Conservation (phyloP, 495 filamentous ascomycete genomes). For the Penicillium bovifimosum region DNA sequence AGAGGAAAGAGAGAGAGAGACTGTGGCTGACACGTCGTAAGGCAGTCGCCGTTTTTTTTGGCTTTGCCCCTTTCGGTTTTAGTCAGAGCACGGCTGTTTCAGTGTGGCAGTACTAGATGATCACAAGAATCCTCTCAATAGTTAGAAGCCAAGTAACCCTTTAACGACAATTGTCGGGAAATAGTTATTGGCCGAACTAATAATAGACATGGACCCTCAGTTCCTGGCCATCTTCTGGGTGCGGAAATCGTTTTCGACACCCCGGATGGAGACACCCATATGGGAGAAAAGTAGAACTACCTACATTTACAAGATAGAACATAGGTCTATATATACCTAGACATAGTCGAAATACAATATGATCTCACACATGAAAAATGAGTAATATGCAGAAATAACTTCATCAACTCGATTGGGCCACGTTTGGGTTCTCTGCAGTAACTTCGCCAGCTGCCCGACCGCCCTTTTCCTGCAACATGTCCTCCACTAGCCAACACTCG, state of each 20-base stretch:
- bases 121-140: not conserved
- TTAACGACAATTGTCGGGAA: not conserved
- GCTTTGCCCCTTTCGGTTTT: slow-evolving; percentile 20
- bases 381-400: too few relatives aligned
- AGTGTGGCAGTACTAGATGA: not conserved
- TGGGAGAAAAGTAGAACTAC: not conserved
- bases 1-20: slow-evolving; percentile 4
- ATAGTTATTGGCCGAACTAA: not conserved
- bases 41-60: slow-evolving; percentile 7
- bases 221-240: not conserved
- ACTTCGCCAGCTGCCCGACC: slow-evolving; percentile 12
- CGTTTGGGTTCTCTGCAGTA: slow-evolving; percentile 8
- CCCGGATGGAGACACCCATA: not conserved
- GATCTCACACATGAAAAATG: not conserved
- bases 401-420: slow-evolving; percentile 22
- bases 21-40: not conserved
- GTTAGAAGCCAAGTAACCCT: not conserved
- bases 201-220: not conserved
- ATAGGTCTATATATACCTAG: not conserved
- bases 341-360: too few relatives aligned
- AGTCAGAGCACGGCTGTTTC: slow-evolving; percentile 7
- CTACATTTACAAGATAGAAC: not conserved
- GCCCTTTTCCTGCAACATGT: slow-evolving; percentile 13
- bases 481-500: not conserved
- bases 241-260: not conserved